Evolutionary conservation across 345 rosid species (phyloP).

Genomic region (Noccaea caerulescens): DNA sequence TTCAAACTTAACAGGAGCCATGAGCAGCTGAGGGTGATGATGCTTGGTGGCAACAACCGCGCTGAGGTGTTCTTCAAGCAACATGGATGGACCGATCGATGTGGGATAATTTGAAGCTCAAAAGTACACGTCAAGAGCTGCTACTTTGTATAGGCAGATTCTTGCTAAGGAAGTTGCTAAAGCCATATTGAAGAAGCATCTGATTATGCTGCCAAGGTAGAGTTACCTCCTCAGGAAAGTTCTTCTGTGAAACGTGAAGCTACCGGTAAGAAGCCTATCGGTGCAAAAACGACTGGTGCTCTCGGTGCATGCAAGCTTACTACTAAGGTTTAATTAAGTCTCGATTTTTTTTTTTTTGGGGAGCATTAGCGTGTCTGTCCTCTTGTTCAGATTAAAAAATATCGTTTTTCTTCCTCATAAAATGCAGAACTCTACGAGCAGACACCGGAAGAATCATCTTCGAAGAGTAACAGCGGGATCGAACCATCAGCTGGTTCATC

Average conservation of each 20-base stretch:
- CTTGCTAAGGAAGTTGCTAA: slow-evolving; percentile 57
- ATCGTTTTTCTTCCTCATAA: neutral
- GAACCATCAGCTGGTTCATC: too few relatives aligned
- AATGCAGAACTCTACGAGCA: slow-evolving; percentile 46
- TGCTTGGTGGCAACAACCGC: slow-evolving; percentile 80
- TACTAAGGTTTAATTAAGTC: slow-evolving; percentile 46
- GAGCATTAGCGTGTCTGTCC: neutral
- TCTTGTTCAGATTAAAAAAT: neutral
- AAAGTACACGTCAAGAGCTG: slow-evolving; percentile 85
- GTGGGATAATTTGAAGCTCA: slow-evolving; percentile 74
- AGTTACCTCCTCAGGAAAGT: slow-evolving; percentile 32
- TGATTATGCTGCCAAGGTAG: slow-evolving; percentile 43
- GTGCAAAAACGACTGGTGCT: slow-evolving; percentile 70
- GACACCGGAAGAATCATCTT: too few relatives aligned
- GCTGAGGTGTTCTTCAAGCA: slow-evolving; percentile 83
- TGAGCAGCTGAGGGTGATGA: slow-evolving; percentile 75
- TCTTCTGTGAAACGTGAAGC: slow-evolving; percentile 40
- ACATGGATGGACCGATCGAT: slow-evolving; percentile 86
- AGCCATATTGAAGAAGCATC: too few relatives aligned
- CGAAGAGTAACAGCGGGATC: too few relatives aligned
- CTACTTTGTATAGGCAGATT: slow-evolving; percentile 71
- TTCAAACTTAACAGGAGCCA: too few relatives aligned
- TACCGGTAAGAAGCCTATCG: slow-evolving; percentile 69
- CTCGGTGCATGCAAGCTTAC: slow-evolving; percentile 87
- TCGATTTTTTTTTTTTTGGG: neutral